Evolutionary conservation across 2,329 filamentous ascomycete genomes (phyloP).

Genomic region (Paraphaeosphaeria minitans): DNA sequence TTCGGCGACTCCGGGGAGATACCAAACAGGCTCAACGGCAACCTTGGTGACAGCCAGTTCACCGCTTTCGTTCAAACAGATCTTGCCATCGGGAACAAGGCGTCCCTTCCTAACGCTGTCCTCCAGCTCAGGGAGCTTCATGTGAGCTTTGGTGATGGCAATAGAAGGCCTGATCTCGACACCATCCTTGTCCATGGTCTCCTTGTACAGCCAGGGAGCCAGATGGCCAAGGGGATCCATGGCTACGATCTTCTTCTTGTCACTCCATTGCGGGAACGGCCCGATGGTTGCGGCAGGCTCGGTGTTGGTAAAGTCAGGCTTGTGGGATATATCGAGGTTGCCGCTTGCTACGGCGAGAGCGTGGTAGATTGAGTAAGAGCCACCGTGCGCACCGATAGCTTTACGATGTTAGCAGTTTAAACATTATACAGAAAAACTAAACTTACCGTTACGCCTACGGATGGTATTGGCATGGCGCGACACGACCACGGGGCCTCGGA

Average conservation of each 20-base stretch:
- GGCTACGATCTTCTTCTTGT: conserved; percentile 91
- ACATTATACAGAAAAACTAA: background rate
- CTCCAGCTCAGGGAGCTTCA: conserved; percentile 95
- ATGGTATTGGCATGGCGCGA: conserved; percentile 77
- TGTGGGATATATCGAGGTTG: conserved; percentile 82
- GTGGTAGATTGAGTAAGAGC: conserved; percentile 95
- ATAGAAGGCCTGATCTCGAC: conserved; percentile 90
- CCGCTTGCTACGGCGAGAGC: conserved; percentile 91
- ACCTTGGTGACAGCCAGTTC: conserved; percentile 96
- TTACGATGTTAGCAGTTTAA: conserved; percentile 19
- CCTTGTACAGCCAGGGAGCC: conserved; percentile 80
- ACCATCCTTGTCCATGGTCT: conserved; percentile 76
- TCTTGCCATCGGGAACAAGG: conserved; percentile 80
- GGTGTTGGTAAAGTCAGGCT: conserved; percentile 79
- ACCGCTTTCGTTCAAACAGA: conserved; percentile 82
- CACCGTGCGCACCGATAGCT: conserved; percentile 75
- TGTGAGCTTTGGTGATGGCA: conserved; percentile 88
- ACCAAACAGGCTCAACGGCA: conserved; percentile 85
- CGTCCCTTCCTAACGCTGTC: conserved; percentile 82
- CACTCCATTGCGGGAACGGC: conserved; percentile 86
- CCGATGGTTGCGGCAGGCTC: conserved; percentile 90
- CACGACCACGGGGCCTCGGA: conserved; percentile 87
- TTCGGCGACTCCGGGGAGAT: conserved; percentile 70
- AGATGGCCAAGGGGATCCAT: conserved; percentile 96
- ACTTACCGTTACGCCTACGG: conserved; percentile 75